Evolutionary conservation across 1,284 basidiomycete genomes (phyloP).

Genomic region (Trichosporon ovoides): DNA sequence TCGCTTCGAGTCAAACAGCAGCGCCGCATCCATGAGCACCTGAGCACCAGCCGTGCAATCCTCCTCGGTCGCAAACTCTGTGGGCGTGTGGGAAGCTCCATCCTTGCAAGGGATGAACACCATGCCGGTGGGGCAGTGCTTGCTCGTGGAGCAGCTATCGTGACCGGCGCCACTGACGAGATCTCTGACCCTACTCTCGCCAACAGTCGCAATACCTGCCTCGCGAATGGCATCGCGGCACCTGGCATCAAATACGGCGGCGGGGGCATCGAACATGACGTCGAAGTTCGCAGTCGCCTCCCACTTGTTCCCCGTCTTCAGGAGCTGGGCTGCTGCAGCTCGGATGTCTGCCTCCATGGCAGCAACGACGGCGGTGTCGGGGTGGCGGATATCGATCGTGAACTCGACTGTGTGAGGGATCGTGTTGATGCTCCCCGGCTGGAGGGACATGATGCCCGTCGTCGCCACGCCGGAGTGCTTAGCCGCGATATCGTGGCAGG

Average conservation of each 20-base stretch:
- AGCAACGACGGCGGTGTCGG: constrained; percentile 13
- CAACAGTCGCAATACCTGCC: constrained; percentile 6
- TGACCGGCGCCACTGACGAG: constrained; percentile 25
- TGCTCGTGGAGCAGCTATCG: constrained; percentile 20
- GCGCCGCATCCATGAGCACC: constrained; percentile 22
- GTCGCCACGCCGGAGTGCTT: constrained; percentile 21
- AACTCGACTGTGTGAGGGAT: constrained; percentile 25
- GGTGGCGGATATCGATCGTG: constrained; percentile 27
- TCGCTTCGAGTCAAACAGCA: constrained; percentile 17
- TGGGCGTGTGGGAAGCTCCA: constrained; percentile 29
- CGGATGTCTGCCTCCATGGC: constrained; percentile 19
- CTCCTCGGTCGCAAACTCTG: constrained; percentile 27
- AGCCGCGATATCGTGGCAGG: constrained; percentile 17
- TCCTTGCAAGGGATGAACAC: constrained; percentile 32
- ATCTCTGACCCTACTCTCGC: not conserved
- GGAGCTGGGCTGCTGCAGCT: constrained; percentile 4
- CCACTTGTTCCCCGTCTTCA: not conserved
- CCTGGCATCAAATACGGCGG: constrained; percentile 10
- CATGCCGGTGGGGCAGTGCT: constrained; percentile 31
- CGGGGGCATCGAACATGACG: constrained; percentile 15
- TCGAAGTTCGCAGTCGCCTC: constrained; percentile 8
- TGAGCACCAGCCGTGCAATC: constrained; percentile 22
- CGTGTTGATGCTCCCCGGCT: constrained; percentile 23
- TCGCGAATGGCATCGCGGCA: constrained; percentile 15
- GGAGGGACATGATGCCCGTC: constrained; percentile 20